phyloP scores from a whole-genome alignment of 306 rosid genomes.

The Quercus wislizeni region DNA sequence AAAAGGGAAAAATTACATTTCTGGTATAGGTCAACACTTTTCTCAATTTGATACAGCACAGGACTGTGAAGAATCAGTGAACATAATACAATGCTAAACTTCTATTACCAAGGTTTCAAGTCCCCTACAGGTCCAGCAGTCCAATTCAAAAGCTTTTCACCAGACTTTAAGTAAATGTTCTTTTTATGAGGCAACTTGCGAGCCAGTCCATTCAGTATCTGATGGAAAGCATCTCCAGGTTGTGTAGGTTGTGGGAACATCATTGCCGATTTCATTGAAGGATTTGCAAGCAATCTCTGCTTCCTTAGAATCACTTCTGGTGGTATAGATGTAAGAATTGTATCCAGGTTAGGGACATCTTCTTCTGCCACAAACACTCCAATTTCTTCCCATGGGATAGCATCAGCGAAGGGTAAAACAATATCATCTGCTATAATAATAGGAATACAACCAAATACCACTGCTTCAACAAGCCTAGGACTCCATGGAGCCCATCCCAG shows the following conservation, averaged over 20 bases:
- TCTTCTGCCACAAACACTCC: constrained; percentile 86
- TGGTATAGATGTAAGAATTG: constrained; percentile 88
- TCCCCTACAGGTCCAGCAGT: constrained; percentile 93
- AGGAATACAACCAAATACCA: constrained; percentile 95
- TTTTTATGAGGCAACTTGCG: constrained; percentile 79
- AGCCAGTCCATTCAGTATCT: constrained; percentile 91
- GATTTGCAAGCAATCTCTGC: constrained; percentile 93
- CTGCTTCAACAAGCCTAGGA: constrained; percentile 95
- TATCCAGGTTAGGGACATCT: constrained; percentile 81
- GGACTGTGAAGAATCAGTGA: background rate
- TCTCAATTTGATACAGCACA: background rate
- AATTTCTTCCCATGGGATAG: constrained; percentile 99
- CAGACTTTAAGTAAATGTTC: constrained; percentile 54
- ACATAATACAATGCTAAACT: background rate
- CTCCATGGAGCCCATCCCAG: constrained; percentile 99
- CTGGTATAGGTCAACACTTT: background rate
- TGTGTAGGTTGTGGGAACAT: constrained; percentile 89
- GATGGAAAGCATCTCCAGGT: constrained; percentile 94
- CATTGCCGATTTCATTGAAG: constrained; percentile 98
- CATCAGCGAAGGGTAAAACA: constrained; percentile 95
- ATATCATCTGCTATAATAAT: constrained; percentile 94
- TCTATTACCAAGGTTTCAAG: constrained; percentile 70
- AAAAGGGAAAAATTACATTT: background rate
- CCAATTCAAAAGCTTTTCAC: constrained; percentile 80
- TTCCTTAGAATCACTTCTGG: constrained; percentile 78